These are phyloP conservation scores for Neophaeococcomyces mojaviensis DNA, from an alignment of 2,329 filamentous ascomycete species.

Conservation along the genomic window DNA sequence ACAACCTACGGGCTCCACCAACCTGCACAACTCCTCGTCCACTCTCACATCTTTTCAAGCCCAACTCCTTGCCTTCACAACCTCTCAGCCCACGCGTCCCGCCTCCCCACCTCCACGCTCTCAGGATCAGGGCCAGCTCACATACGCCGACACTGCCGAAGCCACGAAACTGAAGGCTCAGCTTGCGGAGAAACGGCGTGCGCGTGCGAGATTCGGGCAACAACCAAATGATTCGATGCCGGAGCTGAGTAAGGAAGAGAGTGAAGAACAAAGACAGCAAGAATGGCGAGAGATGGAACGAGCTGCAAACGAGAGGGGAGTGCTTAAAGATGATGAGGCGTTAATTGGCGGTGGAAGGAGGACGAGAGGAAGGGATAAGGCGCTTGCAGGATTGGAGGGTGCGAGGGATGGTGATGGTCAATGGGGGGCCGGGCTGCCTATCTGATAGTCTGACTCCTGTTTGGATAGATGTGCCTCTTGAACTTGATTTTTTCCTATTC, in stretches of 20 bases:
- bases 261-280: constrained; percentile 29
- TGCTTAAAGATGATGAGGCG: constrained; percentile 1
- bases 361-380: constrained; percentile 6
- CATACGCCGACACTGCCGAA: constrained; percentile 43
- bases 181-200: constrained; percentile 38
- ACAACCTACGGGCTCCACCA: constrained; percentile 14
- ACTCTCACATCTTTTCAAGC: constrained; percentile 27
- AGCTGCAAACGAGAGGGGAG: neutral
- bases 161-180: constrained; percentile 49
- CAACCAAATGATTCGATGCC: constrained; percentile 27
- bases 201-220: constrained; percentile 30
- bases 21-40: constrained; percentile 25
- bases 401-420: too few relatives aligned
- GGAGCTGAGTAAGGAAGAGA: constrained; percentile 29
- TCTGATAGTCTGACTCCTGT: too few relatives aligned
- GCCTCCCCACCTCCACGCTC: constrained; percentile 30
- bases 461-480: too few relatives aligned
- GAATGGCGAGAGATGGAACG: constrained; percentile 14
- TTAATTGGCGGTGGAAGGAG: neutral
- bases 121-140: constrained; percentile 40
- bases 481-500: too few relatives aligned
- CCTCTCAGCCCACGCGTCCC: constrained; percentile 18
- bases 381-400: neutral
- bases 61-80: constrained; percentile 25
- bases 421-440: too few relatives aligned